Conservation (phyloP, 2,329 filamentous ascomycete species). For the Monosporascus cannonballus region DNA sequence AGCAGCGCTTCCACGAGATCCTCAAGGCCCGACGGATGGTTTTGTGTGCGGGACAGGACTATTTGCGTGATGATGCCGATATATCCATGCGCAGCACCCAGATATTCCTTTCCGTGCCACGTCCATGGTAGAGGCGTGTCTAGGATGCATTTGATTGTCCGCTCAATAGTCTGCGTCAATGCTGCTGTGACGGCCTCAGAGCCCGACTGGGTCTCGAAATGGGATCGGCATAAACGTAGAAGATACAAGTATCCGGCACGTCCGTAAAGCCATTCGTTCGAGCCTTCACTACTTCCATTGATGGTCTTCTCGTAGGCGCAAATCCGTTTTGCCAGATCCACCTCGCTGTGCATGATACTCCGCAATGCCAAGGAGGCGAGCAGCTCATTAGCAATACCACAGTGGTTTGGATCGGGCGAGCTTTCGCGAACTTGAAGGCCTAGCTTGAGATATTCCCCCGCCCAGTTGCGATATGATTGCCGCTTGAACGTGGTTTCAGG, state of each 20-base stretch:
- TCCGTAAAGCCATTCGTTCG: slow-evolving; percentile 61
- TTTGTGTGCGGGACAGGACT: slow-evolving; percentile 41
- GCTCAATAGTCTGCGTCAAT: slow-evolving; percentile 47
- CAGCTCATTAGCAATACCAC: slow-evolving; percentile 44
- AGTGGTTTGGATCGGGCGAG: slow-evolving; percentile 34
- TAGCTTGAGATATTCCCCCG: slow-evolving; percentile 37
- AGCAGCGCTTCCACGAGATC: slow-evolving; percentile 49
- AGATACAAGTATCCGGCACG: slow-evolving; percentile 63
- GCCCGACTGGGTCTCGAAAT: slow-evolving; percentile 19
- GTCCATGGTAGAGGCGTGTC: slow-evolving; percentile 47
- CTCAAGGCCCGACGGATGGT: slow-evolving; percentile 30
- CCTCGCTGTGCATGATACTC: slow-evolving; percentile 35
- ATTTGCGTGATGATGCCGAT: slow-evolving; percentile 68
- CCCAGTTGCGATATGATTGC: slow-evolving; percentile 39
- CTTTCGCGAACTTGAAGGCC: slow-evolving; percentile 27
- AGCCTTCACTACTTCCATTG: slow-evolving; percentile 37
- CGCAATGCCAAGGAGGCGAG: slow-evolving; percentile 40
- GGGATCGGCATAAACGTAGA: slow-evolving; percentile 50
- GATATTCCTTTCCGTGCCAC: slow-evolving; percentile 56
- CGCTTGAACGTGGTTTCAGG: slow-evolving; percentile 37
- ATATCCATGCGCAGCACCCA: slow-evolving; percentile 62
- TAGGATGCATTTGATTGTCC: slow-evolving; percentile 56
- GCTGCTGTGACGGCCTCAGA: slow-evolving; percentile 44
- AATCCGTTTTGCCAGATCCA: slow-evolving; percentile 31
- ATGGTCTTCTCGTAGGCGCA: slow-evolving; percentile 36